Evolutionary conservation across 164 flowering plant species (phyloP).

Genomic region (Macadamia integrifolia): DNA sequence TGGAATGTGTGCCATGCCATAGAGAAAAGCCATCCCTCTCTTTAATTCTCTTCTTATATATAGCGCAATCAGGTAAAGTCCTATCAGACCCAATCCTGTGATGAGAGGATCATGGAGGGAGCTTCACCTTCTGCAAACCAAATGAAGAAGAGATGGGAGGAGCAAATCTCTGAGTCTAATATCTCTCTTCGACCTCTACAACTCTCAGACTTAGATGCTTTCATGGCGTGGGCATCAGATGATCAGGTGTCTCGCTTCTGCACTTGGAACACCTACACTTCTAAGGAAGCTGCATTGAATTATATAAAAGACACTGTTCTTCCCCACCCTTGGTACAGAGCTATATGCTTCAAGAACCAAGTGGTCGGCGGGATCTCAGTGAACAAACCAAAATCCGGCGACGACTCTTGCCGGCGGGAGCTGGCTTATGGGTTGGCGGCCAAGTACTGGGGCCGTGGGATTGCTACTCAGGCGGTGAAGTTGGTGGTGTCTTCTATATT

Average conservation of each 20-base stretch:
- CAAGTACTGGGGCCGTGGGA: slow-evolving; percentile 66
- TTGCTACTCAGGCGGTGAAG: slow-evolving; percentile 57
- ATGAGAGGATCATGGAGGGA: neutral
- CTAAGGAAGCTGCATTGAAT: slow-evolving; percentile 37
- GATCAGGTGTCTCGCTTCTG: slow-evolving; percentile 31
- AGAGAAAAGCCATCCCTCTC: too few species aligned
- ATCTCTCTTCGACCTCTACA: slow-evolving; percentile 26
- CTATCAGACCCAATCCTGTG: too few species aligned
- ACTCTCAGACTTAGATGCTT: slow-evolving; percentile 35
- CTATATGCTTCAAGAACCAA: slow-evolving; percentile 46
- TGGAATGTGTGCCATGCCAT: too few species aligned
- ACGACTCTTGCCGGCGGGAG: slow-evolving; percentile 39
- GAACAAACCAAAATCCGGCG: slow-evolving; percentile 14
- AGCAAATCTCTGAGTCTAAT: neutral
- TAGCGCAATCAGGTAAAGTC: too few species aligned
- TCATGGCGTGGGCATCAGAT: slow-evolving; percentile 36
- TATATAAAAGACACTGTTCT: slow-evolving; percentile 23
- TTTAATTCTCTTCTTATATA: too few species aligned
- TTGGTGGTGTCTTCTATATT: slow-evolving; percentile 41
- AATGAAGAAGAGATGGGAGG: neutral
- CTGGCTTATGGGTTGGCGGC: slow-evolving; percentile 56
- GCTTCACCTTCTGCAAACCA: too few species aligned
- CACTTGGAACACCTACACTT: slow-evolving; percentile 33
- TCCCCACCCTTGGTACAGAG: slow-evolving; percentile 56
- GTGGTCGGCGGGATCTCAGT: slow-evolving; percentile 49